Percentiles rank a stretch among this genome's conserved stretches.
These are phyloP conservation scores for Linnemannia elongata DNA, from an alignment of 192 early-diverging fungal species.

Conservation along the genomic window DNA sequence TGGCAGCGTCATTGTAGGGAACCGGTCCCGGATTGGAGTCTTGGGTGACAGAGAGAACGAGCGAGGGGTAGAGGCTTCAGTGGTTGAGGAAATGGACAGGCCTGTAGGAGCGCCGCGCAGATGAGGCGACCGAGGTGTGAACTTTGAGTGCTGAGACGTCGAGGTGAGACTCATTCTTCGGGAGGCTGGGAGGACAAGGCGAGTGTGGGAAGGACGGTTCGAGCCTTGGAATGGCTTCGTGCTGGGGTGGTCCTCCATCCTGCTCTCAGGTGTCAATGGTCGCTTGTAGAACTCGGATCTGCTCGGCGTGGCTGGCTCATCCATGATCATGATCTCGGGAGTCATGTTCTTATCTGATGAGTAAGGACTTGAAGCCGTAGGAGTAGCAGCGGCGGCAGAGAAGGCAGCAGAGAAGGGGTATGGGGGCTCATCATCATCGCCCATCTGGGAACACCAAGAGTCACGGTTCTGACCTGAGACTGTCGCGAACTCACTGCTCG, in stretches of 20 bases:
- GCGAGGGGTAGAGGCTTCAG: background rate
- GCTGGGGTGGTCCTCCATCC: constrained; percentile 27
- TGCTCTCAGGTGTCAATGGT: constrained; percentile 28
- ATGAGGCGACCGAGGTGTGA: background rate
- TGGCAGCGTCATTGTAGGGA: constrained; percentile 7
- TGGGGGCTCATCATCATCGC: constrained; percentile 50
- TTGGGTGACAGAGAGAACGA: constrained; percentile 21
- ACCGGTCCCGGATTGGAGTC: constrained; percentile 36
- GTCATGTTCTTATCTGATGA: background rate
- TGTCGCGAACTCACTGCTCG: background rate
- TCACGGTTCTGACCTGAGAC: background rate
- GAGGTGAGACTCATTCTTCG: background rate
- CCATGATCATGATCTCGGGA: constrained; percentile 3
- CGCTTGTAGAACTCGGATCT: constrained; percentile 37
- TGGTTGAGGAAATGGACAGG: background rate
- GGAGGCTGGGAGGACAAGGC: background rate
- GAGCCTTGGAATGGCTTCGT: constrained; percentile 41
- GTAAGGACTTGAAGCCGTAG: background rate
- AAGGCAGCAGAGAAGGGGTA: constrained; percentile 44
- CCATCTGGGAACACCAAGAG: constrained; percentile 44
- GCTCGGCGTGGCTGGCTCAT: constrained; percentile 21
- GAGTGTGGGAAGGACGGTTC: constrained; percentile 12
- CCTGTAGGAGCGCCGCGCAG: background rate
- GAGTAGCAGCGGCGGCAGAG: constrained; percentile 9
- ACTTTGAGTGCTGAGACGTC: background rate